Evolutionary conservation across 208 protist species (phyloP).

Genomic region (Tetramitus jugosus): DNA sequence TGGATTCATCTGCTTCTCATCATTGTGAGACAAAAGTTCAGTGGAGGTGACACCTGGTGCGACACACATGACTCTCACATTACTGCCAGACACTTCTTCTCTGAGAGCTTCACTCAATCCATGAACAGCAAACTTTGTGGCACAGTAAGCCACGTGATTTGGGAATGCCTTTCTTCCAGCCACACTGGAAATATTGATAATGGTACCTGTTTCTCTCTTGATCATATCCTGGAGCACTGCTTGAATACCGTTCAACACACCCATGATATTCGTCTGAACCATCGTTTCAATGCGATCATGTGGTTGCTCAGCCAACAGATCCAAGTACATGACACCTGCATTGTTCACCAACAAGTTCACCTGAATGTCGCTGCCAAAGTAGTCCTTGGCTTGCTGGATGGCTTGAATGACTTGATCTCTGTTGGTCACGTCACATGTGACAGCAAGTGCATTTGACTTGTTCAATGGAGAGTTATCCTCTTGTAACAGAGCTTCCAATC

Average conservation of each 20-base stretch:
- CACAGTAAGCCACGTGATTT: constrained; percentile 39
- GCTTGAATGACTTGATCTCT: background rate
- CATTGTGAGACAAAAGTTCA: constrained; percentile 29
- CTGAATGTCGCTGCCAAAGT: background rate
- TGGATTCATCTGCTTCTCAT: background rate
- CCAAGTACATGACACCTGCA: constrained; percentile 32
- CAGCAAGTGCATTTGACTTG: background rate
- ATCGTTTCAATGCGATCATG: constrained; percentile 27
- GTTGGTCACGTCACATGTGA: constrained; percentile 30
- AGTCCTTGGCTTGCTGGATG: constrained; percentile 2
- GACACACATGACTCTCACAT: constrained; percentile 29
- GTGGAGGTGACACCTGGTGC: constrained; percentile 33
- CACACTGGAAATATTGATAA: constrained; percentile 39
- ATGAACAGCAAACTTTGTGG: constrained; percentile 37
- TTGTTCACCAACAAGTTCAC: constrained; percentile 38
- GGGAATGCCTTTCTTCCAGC: constrained; percentile 34
- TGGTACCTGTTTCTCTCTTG: constrained; percentile 26
- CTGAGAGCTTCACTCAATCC: constrained; percentile 32
- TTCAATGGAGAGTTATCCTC: background rate
- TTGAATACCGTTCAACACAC: constrained; percentile 38
- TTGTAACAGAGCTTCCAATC: background rate
- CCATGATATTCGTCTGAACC: constrained; percentile 38
- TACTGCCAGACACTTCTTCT: constrained; percentile 20
- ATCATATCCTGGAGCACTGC: constrained; percentile 33
- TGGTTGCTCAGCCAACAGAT: constrained; percentile 27